Evolutionary conservation across 129 eudicot species (phyloP), one percentile per base, ranked within the genome.

Genomic region (Centrapalus pauciflorus): DNA sequence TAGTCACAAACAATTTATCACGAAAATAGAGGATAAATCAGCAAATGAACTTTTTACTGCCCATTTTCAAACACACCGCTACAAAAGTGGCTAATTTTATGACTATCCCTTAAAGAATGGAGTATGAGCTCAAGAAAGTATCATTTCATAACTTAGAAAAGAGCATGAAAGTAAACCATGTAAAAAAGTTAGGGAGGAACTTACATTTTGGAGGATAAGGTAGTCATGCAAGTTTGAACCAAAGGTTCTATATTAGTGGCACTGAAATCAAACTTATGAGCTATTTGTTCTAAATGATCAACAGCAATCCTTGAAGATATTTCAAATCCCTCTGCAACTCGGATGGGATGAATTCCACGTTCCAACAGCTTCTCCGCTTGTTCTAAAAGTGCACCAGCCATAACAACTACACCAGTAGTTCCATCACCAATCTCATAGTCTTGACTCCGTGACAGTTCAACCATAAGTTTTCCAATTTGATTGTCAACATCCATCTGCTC

Each of bases 351-450:
- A 67, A 94, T 94, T 33, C 99, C 99, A 23, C 90, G 93, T 64
- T 94, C 99, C 25, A 94, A 55, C n/a, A 94, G 82, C 60, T 73
- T 75, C 79, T 89, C 95, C 6, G 99, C 97, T 64, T 86, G 97
- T 75, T 89, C 97, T 56, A 94, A 63, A 71, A 94, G 97, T 11
- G 97, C 82, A 74, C 99, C 99, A 66, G 99, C 99, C 93, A 89
- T 74, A 58, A 94, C 99, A 74, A 94, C 99, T 5, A 94, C 97
- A 61, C 99, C 99, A 66, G 99, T 94, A 24, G 99, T 94, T 33
- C 99, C 99, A 72, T 94, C 99, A 67, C 99, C 99, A 30, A 94
- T 94, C 73, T 94, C 99, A 66, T 94, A 94, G 75, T 94, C 99
- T 79, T 94, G 99, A 71, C 99, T 94, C 32, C 96, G 84, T 28